phyloP scores from a whole-genome alignment of 1,139 yeast species.

The Geotrichum cucujoidarum region DNA sequence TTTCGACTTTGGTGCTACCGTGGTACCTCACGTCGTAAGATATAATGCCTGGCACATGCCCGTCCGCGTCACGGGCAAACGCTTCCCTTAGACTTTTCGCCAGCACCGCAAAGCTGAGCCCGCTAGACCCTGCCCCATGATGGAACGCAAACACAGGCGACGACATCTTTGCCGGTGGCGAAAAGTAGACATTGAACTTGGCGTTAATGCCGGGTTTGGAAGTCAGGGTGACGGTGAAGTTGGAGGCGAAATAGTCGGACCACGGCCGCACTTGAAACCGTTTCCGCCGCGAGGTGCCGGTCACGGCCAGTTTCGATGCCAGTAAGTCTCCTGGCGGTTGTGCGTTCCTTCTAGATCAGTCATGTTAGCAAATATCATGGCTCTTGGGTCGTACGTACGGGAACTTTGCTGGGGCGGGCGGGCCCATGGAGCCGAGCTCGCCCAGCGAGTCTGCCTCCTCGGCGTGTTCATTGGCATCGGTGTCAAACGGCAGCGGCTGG shows the following conservation, averaged over 20 bases:
- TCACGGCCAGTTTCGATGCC: neutral
- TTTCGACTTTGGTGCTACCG: conserved; percentile 46
- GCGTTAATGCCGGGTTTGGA: conserved; percentile 8
- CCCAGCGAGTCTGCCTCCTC: conserved; percentile 1
- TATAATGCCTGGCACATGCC: conserved; percentile 31
- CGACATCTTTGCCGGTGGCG: conserved; percentile 44
- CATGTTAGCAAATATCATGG: no score
- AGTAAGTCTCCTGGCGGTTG: neutral
- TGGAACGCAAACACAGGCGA: conserved; percentile 66
- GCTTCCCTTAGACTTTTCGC: conserved; percentile 37
- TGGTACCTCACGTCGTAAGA: conserved; percentile 83
- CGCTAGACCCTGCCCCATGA: conserved; percentile 95
- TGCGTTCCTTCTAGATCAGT: no score
- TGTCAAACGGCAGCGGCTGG: neutral
- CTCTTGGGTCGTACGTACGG: neutral
- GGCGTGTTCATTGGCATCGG: neutral
- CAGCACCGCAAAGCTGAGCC: conserved; percentile 64
- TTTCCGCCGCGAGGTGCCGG: neutral
- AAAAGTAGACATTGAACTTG: conserved; percentile 55
- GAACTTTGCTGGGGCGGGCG: conserved; percentile 3
- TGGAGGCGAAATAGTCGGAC: conserved; percentile 41
- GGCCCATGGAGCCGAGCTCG: conserved; percentile 8
- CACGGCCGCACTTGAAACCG: conserved; percentile 29
- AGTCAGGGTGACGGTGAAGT: conserved; percentile 28
- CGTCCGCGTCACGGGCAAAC: conserved; percentile 26